These are phyloP conservation scores for Dioszegia hungarica DNA, from an alignment of 768 basidiomycete genomes.

Conservation along the genomic window DNA sequence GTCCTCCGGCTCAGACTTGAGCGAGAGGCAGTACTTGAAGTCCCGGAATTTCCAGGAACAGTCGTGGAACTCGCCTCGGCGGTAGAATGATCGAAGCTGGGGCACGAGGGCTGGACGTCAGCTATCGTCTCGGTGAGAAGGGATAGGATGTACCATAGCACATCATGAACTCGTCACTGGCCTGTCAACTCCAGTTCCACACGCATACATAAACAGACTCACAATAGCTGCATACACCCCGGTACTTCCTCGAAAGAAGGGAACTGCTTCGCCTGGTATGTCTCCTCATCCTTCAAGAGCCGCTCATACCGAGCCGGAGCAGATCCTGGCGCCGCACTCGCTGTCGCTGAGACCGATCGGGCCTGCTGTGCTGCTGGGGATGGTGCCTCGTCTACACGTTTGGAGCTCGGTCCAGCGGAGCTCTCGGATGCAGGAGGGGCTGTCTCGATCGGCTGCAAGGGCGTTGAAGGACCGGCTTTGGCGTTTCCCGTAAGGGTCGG, in stretches of 20 bases:
- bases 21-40: slow-evolving; percentile 89
- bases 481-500: neutral
- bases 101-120: slow-evolving; percentile 61
- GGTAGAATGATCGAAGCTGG: slow-evolving; percentile 80
- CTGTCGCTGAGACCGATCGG: no score
- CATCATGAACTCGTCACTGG: slow-evolving; percentile 50
- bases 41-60: slow-evolving; percentile 78
- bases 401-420: neutral
- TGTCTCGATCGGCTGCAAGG: no score
- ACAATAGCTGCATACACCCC: slow-evolving; percentile 62
- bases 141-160: slow-evolving; percentile 47
- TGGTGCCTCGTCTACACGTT: no score
- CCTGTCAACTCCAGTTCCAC: slow-evolving; percentile 15
- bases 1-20: slow-evolving; percentile 72
- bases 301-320: slow-evolving; percentile 20
- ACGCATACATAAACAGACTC: neutral
- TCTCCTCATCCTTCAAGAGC: slow-evolving; percentile 38
- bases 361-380: no score
- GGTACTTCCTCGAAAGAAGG: slow-evolving; percentile 77
- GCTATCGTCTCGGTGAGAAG: neutral
- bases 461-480: no score
- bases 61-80: slow-evolving; percentile 67
- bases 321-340: no score
- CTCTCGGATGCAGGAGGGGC: no score
- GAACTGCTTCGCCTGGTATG: slow-evolving; percentile 50